phyloP scores from a whole-genome alignment of 1,284 basidiomycete species.

The Polyporus tsugae region DNA sequence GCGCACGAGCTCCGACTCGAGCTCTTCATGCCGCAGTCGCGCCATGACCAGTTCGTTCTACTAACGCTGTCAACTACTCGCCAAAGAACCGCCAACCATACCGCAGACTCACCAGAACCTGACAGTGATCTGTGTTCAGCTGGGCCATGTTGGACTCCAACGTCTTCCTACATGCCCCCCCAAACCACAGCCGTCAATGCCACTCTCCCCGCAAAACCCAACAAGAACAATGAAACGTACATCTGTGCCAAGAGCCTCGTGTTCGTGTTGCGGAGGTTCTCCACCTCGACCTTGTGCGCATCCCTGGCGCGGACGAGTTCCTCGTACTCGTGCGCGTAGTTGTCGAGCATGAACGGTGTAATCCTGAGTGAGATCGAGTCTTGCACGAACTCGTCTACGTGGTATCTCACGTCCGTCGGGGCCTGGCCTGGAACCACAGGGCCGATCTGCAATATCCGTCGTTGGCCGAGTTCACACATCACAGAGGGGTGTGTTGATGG shows the following conservation, averaged over 20 bases:
- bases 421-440: conserved; percentile 37
- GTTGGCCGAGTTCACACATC: not conserved
- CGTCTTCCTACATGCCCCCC: conserved; percentile 61
- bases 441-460: conserved; percentile 39
- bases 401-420: conserved; percentile 52
- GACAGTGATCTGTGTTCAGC: conserved; percentile 83
- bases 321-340: conserved; percentile 88
- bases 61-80: conserved; percentile 18
- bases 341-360: conserved; percentile 92
- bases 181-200: not conserved
- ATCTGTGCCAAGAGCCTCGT: conserved; percentile 81
- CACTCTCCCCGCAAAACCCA: not conserved
- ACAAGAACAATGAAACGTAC: conserved; percentile 45
- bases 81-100: not conserved
- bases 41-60: conserved; percentile 91
- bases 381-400: conserved; percentile 83
- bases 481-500: not conserved
- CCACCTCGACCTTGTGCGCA: conserved; percentile 83
- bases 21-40: conserved; percentile 87
- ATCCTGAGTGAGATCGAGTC: conserved; percentile 87
- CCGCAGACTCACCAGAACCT: conserved; percentile 63
- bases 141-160: conserved; percentile 83
- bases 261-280: conserved; percentile 82
- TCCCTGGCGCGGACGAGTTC: conserved; percentile 74
- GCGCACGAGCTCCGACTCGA: conserved; percentile 89